These are phyloP conservation scores for Pholiota adiposa DNA, from an alignment of 1,284 basidiomycete species.

Conservation along the genomic window DNA sequence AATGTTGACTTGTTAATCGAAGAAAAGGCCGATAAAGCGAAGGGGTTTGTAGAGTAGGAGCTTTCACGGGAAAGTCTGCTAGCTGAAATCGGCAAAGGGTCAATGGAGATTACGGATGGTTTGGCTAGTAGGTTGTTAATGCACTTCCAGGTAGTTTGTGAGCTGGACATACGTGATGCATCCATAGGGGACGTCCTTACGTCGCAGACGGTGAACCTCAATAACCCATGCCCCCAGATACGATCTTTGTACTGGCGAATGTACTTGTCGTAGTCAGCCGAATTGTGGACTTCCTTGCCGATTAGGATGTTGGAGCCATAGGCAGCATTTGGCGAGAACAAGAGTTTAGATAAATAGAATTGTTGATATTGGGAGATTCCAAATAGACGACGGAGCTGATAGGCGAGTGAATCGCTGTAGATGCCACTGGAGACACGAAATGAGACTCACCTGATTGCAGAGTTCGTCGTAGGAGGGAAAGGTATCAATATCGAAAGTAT, in stretches of 20 bases:
- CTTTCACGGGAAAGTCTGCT: slow-evolving; percentile 3
- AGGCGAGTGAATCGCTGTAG: slow-evolving; percentile 22
- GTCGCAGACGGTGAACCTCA: slow-evolving; percentile 67
- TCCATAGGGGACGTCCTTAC: slow-evolving; percentile 40
- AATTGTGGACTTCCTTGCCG: slow-evolving; percentile 58
- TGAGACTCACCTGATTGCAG: slow-evolving; percentile 44
- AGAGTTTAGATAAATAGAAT: slow-evolving; percentile 66
- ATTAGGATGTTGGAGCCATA: slow-evolving; percentile 59
- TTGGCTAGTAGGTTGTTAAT: neutral
- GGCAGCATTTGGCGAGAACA: slow-evolving; percentile 64
- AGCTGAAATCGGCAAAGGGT: neutral
- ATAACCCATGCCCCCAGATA: slow-evolving; percentile 56
- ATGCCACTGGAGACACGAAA: slow-evolving; percentile 10
- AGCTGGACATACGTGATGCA: slow-evolving; percentile 8
- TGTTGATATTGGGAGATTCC: slow-evolving; percentile 56
- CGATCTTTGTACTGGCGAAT: slow-evolving; percentile 53
- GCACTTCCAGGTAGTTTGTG: neutral
- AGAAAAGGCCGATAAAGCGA: slow-evolving; percentile 42
- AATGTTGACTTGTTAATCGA: slow-evolving; percentile 22
- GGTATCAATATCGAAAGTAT: slow-evolving; percentile 40
- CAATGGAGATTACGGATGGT: neutral
- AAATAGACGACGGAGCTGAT: slow-evolving; percentile 71
- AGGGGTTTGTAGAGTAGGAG: slow-evolving; percentile 38
- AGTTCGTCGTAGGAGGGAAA: slow-evolving; percentile 53
- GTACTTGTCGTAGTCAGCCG: slow-evolving; percentile 58